phyloP scores from a whole-genome alignment of 2,329 filamentous ascomycete species.

The Neonectria sp. region DNA sequence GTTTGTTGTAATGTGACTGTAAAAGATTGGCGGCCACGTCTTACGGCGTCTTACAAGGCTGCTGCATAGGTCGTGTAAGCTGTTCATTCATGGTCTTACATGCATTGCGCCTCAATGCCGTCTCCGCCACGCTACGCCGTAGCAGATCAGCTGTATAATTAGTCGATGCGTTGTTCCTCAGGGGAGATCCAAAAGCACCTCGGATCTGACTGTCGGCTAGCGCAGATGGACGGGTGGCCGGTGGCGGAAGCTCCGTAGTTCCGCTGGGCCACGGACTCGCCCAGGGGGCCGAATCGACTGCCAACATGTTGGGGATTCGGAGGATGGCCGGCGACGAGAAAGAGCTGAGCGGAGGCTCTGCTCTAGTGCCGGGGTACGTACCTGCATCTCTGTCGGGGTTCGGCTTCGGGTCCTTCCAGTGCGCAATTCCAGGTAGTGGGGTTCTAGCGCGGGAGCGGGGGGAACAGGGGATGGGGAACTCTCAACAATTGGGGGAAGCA shows the following conservation, averaged over 20 bases:
- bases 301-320: constrained; percentile 47
- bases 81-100: not conserved
- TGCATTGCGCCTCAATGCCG: not conserved
- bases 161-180: not conserved
- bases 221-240: not conserved
- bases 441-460: constrained; percentile 16
- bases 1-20: not conserved
- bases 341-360: constrained; percentile 43
- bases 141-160: not conserved
- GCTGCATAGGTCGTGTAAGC: not conserved
- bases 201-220: not conserved
- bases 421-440: constrained; percentile 19
- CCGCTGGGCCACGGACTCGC: constrained; percentile 26
- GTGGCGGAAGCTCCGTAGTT: constrained; percentile 25
- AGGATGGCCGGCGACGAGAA: constrained; percentile 37
- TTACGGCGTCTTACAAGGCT: not conserved
- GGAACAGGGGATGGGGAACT: constrained; percentile 35
- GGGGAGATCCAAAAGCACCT: not conserved
- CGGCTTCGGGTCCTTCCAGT: constrained; percentile 14
- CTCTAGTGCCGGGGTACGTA: constrained; percentile 19
- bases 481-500: constrained; percentile 51
- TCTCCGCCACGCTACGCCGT: too few relatives aligned
- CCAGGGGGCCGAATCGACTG: not conserved
- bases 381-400: not conserved
- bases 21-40: not conserved